Evolutionary conservation across 2,329 filamentous ascomycete genomes (phyloP), one percentile per base, ranked within the genome.

Genomic region (Nannizzia gypsea): DNA sequence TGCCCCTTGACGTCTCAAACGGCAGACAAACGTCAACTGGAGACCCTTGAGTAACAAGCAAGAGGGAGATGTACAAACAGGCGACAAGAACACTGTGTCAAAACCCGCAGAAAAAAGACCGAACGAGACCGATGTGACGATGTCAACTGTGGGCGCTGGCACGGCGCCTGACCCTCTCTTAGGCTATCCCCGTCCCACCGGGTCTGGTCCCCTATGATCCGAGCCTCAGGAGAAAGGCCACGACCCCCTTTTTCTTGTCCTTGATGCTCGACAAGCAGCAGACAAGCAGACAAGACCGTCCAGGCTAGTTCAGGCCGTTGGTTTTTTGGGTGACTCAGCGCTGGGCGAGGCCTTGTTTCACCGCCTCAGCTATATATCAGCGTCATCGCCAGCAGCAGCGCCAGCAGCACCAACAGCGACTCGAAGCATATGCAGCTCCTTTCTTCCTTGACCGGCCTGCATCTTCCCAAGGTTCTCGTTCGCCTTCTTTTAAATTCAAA

Each of bases 331-430:
- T 54, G 50, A 54, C 50, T 54, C 50, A 54, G 50, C 50, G 9
- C 50, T 54, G 50, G 50, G 50, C 50, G 50, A 54, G 50, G 50
- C 50, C 50, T 54, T 20, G 50, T 54, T 54, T 34, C 50, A 54
- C 50, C 50, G 50, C 50, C 50, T 54, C 50, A 42, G 3, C 38
- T 42, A 17, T n/a, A 42, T 42, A 42, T 42, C 38, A 36, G 9
- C n/a, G n/a, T 42, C n/a, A 42, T 42, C n/a, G n/a, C n/a, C 31
- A 36, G 31, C 31, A 36, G 31, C 50, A 20, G 31, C 44, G 11
- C 20, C n/a, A n/a, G n/a, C n/a, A n/a, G n/a, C n/a, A n/a, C n/a
- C n/a, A n/a, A n/a, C n/a, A n/a, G n/a, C n/a, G n/a, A n/a, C n/a
- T n/a, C n/a, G n/a, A n/a, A n/a, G n/a, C n/a, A n/a, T n/a, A n/a